These are phyloP conservation scores for Plasmopara halstedii DNA, from an alignment of 352 stramenopile genomes.

Conservation along the genomic window DNA sequence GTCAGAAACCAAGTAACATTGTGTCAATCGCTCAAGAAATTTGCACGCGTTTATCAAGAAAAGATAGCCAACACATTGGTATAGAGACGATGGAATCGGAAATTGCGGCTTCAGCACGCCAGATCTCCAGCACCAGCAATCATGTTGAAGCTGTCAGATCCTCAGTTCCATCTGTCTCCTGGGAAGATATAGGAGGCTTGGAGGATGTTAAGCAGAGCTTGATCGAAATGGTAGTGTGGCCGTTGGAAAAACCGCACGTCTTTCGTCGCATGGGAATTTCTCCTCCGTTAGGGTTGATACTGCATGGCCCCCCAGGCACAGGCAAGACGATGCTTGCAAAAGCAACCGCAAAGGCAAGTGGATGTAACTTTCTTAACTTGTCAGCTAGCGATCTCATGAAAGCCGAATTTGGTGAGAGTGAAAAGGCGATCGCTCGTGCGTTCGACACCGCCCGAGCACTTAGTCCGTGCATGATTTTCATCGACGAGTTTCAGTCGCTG, in stretches of 20 bases:
- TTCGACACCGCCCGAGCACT: conserved; percentile 67
- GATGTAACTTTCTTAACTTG: conserved; percentile 82
- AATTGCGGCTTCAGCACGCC: conserved; percentile 36
- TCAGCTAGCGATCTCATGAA: conserved; percentile 75
- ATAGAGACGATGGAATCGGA: conserved; percentile 25
- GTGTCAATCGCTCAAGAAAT: conserved; percentile 46
- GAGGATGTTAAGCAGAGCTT: conserved; percentile 65
- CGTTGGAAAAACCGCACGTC: conserved; percentile 68
- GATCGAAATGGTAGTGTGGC: conserved; percentile 83
- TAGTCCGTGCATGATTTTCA: conserved; percentile 82
- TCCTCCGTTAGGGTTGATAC: conserved; percentile 63
- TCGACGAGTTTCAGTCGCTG: conserved; percentile 84
- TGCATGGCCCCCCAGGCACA: conserved; percentile 73
- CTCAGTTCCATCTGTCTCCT: conserved; percentile 53
- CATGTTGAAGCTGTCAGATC: conserved; percentile 30
- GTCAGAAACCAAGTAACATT: conserved; percentile 73
- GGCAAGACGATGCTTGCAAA: conserved; percentile 86
- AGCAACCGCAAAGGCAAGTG: conserved; percentile 58
- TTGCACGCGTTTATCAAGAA: conserved; percentile 5
- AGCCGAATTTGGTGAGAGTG: conserved; percentile 75
- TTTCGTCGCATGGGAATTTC: conserved; percentile 78
- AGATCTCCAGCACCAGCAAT: conserved; percentile 32
- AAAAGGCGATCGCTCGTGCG: conserved; percentile 63
- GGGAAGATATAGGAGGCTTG: conserved; percentile 70
- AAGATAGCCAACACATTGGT: conserved; percentile 2